These are phyloP conservation scores for Platanthera guangdongensis DNA, from an alignment of 106 monocot genomes.

Conservation along the genomic window DNA sequence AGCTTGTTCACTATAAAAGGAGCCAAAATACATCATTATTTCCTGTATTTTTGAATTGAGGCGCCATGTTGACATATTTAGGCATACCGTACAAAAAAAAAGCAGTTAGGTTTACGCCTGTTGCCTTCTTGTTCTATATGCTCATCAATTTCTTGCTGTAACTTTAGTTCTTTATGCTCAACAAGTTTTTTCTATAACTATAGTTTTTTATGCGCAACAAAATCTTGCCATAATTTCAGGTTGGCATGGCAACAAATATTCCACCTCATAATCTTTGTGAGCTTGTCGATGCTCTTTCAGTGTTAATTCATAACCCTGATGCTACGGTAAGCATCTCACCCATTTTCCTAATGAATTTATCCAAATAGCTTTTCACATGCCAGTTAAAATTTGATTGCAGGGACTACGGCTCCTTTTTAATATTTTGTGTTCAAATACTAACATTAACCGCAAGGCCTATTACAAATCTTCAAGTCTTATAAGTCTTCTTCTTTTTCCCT, in stretches of 20 bases:
- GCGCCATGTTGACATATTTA: background rate
- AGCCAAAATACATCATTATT: too few species aligned
- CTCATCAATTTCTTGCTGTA: background rate
- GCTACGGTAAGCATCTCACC: constrained; percentile 52
- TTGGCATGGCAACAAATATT: constrained; percentile 99
- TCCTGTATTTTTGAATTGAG: too few species aligned
- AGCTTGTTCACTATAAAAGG: too few species aligned
- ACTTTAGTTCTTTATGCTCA: constrained; percentile 17
- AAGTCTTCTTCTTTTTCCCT: background rate
- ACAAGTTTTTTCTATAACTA: too few species aligned
- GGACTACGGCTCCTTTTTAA: background rate
- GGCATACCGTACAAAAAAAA: background rate
- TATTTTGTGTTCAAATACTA: background rate
- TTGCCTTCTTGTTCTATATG: background rate
- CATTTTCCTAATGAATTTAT: background rate
- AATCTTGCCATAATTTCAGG: constrained; percentile 29
- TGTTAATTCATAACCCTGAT: constrained; percentile 83
- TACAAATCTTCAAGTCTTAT: background rate
- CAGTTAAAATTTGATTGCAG: background rate
- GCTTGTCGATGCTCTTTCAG: constrained; percentile 88
- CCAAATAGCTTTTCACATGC: background rate
- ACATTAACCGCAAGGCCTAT: background rate
- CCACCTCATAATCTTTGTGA: constrained; percentile 96
- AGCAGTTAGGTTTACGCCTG: background rate
- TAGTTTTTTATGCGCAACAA: too few species aligned